Evolutionary conservation across 176 grass and related monocot species (phyloP).

Genomic region (Musa troglodytarum): DNA sequence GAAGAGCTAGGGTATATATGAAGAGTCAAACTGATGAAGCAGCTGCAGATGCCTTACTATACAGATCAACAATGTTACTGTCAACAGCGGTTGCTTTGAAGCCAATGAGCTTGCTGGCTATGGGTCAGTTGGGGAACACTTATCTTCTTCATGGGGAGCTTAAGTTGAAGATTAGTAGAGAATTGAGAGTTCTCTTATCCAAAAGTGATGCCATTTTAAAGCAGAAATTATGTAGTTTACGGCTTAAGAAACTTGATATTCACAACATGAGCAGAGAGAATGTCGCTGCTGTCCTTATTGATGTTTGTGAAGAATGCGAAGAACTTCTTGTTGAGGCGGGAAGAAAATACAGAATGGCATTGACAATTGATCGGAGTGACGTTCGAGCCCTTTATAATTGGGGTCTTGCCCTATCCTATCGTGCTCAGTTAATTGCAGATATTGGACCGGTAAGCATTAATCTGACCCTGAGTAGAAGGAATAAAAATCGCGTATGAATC

Average conservation of each 20-base stretch:
- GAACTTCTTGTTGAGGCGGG: conserved; percentile 73
- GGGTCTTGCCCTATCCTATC: conserved; percentile 71
- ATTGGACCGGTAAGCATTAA: conserved; percentile 76
- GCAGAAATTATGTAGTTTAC: conserved; percentile 21
- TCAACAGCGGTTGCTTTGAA: conserved; percentile 54
- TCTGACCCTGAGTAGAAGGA: neutral
- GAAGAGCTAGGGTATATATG: conserved; percentile 53
- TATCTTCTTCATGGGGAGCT: conserved; percentile 93
- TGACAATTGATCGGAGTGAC: conserved; percentile 60
- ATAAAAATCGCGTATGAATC: neutral
- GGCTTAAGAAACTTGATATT: conserved; percentile 42
- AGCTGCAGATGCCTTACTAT: conserved; percentile 48
- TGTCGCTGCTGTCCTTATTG: conserved; percentile 43
- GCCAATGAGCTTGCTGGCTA: conserved; percentile 56
- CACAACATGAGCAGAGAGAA: conserved; percentile 40
- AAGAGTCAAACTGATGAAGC: conserved; percentile 44
- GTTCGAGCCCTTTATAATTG: conserved; percentile 82
- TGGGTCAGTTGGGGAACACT: conserved; percentile 83
- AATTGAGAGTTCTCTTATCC: conserved; percentile 69
- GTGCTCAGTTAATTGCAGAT: conserved; percentile 78
- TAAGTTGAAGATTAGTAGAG: conserved; percentile 78
- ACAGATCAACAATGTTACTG: conserved; percentile 64
- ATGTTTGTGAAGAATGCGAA: conserved; percentile 84
- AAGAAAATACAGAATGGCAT: conserved; percentile 64
- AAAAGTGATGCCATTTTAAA: conserved; percentile 25